Conservation (phyloP, 169 alveolate genomes). For the Plasmodium gonderi region DNA sequence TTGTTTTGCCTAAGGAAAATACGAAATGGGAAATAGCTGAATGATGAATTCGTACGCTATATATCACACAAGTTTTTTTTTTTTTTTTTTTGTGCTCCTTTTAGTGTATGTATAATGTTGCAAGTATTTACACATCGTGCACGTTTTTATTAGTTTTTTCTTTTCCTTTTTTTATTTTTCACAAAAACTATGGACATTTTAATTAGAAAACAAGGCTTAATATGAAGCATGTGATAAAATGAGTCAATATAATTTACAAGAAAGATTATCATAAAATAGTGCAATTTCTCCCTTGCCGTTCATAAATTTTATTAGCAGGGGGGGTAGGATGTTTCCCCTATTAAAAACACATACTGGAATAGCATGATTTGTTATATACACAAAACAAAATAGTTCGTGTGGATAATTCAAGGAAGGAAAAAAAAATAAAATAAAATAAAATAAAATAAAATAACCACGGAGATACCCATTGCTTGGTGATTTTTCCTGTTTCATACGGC, state of each 20-base stretch:
- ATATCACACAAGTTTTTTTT: neutral
- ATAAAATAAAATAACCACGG: neutral
- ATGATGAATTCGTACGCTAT: neutral
- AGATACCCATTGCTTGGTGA: neutral
- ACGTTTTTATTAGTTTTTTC: neutral
- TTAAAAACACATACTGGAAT: no score
- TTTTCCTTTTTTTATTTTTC: neutral
- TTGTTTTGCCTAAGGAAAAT: neutral
- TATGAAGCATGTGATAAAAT: neutral
- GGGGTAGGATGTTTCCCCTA: neutral
- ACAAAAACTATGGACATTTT: neutral
- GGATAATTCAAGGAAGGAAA: neutral
- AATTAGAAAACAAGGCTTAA: neutral
- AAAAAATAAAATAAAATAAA: neutral
- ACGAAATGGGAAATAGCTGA: neutral
- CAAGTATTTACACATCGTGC: neutral
- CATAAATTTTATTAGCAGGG: neutral
- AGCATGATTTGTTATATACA: no score
- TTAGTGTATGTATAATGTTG: neutral
- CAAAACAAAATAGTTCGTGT: neutral
- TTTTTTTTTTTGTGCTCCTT: conserved; percentile 1
- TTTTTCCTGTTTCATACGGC: no score
- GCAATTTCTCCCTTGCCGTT: neutral
- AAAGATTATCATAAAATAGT: neutral
- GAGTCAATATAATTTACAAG: neutral